Conservation (phyloP, 805 yeast species). For the Schizosaccharomyces cryophilus region DNA sequence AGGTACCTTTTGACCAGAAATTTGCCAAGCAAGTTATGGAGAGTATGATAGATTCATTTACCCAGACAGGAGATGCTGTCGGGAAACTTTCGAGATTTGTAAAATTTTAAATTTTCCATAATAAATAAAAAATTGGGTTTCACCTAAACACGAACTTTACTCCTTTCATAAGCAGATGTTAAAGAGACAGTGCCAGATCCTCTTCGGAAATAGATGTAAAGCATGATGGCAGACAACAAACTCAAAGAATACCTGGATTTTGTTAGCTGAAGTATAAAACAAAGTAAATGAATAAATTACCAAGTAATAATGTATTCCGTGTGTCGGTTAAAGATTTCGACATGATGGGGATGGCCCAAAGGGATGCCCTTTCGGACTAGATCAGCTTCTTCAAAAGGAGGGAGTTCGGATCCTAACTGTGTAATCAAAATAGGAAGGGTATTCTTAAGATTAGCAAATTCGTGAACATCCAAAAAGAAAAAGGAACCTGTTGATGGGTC, state of each 20-base stretch:
- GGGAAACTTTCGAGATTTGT: background rate
- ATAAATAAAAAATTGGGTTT: background rate
- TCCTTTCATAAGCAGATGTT: background rate
- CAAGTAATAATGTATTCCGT: conserved; percentile 81
- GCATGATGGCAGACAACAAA: background rate
- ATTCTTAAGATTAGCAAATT: conserved; percentile 46
- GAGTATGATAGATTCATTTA: background rate
- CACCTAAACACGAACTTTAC: background rate
- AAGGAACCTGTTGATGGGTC: conserved; percentile 43
- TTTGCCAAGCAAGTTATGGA: background rate
- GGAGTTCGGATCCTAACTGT: conserved; percentile 20
- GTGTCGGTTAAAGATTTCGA: conserved; percentile 70
- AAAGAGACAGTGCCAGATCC: background rate
- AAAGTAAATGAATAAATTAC: conserved; percentile 18
- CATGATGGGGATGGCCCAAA: conserved; percentile 55
- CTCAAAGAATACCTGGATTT: background rate
- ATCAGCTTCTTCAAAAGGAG: conserved; percentile 24
- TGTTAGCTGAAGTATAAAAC: background rate
- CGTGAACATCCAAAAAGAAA: conserved; percentile 57
- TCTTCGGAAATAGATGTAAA: background rate
- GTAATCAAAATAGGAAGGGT: conserved; percentile 43
- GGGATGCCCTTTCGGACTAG: conserved; percentile 61
- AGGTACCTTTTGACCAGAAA: background rate
- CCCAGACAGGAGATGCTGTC: background rate
- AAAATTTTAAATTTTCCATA: background rate